Evolutionary conservation across 768 basidiomycete species (phyloP), one percentile per base, ranked within the genome.

Genomic region (Infundibulicybe gibba): DNA sequence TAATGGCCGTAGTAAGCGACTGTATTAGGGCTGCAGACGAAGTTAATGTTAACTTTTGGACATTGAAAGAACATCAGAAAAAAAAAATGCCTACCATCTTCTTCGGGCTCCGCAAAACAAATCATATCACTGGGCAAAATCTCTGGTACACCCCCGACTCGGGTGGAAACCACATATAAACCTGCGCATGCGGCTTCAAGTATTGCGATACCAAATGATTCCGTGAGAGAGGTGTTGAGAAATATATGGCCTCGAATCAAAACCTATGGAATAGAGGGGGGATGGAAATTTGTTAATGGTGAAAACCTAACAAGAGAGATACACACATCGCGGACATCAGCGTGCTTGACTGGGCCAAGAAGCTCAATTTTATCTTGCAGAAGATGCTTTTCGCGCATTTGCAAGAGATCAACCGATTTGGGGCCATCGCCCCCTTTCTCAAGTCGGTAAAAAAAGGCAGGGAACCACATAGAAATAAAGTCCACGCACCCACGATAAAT

Each of bases 131-230:
- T 71, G 0, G 97, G 97, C 12, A 99, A 69, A 45, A 98, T 88
- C 63, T 98, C 97, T 0, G 95, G 92, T 0, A 97, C 90, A 1
- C 97, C 97, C 0, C 97, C 97, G 0, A 97, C 95, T 38, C 84
- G 81, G 0, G 97, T 98, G 35, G 86, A 86, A 41, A 98, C 95
- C 42, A 97, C 87, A 59, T 95, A 95, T 13, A 97, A 74, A 1
- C 97, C 95, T 0, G 92, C 83, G 53, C 90, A 94, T 0, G 97
- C 97, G 0, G 95, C 97, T 69, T 99, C 97, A 37, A 99, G 77
- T 53, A 95, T 94, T n/a, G 89, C 90, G 53, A 95, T 98, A 0
- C 97, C 95, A 54, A 98, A 99, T 0, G 97, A 81, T 62, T 98
- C 97, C 1, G 95, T 98, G 19, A 98, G 76, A 0, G 93, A 94